phyloP scores from a whole-genome alignment of 148 eudicot species.

The Tetragonia tetragonoides region DNA sequence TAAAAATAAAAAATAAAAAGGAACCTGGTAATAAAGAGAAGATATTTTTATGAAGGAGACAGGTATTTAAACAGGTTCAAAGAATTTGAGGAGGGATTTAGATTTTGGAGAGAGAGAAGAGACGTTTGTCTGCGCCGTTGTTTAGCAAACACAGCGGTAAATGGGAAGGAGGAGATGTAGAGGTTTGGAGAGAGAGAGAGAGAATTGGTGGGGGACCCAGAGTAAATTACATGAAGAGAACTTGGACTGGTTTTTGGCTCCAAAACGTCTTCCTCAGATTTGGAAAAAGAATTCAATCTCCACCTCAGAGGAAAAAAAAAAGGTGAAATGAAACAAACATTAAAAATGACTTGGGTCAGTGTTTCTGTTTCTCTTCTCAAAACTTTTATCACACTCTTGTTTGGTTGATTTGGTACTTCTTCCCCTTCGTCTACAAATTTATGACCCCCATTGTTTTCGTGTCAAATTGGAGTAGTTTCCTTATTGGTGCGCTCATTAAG shows the following conservation, averaged over 20 bases:
- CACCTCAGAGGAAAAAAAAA: background rate
- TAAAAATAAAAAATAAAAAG: too few species aligned
- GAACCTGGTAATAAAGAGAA: background rate
- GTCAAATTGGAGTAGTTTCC: too few species aligned
- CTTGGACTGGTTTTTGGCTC: constrained; percentile 56
- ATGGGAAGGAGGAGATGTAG: constrained; percentile 3
- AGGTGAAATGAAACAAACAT: background rate
- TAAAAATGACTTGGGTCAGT: too few species aligned
- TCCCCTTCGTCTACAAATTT: too few species aligned
- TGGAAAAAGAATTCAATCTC: background rate
- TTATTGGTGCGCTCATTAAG: too few species aligned
- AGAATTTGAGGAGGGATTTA: background rate
- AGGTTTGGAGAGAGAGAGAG: constrained; percentile 16
- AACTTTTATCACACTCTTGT: too few species aligned
- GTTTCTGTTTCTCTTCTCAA: too few species aligned
- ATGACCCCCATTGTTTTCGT: too few species aligned
- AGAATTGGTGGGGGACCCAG: constrained; percentile 20
- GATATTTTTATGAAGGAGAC: background rate
- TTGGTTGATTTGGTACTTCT: too few species aligned
- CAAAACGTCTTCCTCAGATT: constrained; percentile 36
- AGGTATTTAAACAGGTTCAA: background rate
- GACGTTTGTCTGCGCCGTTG: constrained; percentile 18
- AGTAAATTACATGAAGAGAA: constrained; percentile 51
- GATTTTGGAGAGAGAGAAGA: background rate
- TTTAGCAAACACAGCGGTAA: constrained; percentile 16